Percentiles rank a stretch among this genome's conserved stretches.
Evolutionary conservation across 2,329 filamentous ascomycete genomes (phyloP).

Genomic region (Sporothrix protearum): DNA sequence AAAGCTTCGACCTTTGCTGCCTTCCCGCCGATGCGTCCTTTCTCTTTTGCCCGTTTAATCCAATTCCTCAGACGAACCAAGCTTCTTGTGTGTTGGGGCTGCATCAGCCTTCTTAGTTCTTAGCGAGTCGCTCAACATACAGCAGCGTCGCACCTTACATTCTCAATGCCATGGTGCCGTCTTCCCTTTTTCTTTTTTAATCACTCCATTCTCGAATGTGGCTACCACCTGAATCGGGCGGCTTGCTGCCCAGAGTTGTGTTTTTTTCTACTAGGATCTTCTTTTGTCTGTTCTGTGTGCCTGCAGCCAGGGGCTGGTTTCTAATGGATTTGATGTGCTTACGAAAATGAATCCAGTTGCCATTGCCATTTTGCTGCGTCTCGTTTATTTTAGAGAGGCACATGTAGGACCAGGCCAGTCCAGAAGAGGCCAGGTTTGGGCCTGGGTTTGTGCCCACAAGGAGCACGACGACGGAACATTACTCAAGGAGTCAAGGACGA

Average conservation of each 20-base stretch:
- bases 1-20: background rate
- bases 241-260: background rate
- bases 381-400: background rate
- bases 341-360: background rate
- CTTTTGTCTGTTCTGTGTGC: background rate
- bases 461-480: background rate
- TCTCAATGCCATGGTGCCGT: background rate
- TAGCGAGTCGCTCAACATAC: background rate
- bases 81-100: constrained; percentile 1
- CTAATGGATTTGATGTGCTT: background rate
- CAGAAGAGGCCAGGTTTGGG: constrained; percentile 1
- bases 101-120: no score
- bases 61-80: background rate
- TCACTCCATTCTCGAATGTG: background rate
- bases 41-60: background rate
- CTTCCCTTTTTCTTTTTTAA: background rate
- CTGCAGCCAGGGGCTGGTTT: background rate
- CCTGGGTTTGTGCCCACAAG: background rate
- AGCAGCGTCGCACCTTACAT: constrained; percentile 3
- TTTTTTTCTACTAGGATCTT: background rate
- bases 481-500: background rate
- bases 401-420: background rate
- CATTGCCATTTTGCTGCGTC: background rate
- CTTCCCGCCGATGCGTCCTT: background rate
- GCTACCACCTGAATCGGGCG: background rate